Percentiles rank a stretch among this genome's conserved stretches.
phyloP scores from a whole-genome alignment of 2,329 filamentous ascomycete species.

The Fusarium setosum region DNA sequence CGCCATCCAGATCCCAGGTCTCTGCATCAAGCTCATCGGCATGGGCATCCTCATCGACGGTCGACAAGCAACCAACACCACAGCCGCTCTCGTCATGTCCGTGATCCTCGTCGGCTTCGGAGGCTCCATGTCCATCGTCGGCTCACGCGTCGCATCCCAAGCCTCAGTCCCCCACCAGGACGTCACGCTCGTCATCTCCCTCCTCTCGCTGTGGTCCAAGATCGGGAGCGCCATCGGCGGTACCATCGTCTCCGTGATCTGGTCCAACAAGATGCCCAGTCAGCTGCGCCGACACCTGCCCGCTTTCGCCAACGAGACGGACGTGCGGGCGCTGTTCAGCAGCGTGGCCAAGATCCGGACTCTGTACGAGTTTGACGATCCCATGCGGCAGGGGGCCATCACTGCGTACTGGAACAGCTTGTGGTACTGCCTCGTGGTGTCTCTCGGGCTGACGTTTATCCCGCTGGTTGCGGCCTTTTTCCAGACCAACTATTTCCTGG shows the following conservation, averaged over 20 bases:
- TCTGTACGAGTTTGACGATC: constrained; percentile 46
- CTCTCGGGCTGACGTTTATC: constrained; percentile 47
- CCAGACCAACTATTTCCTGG: constrained; percentile 52
- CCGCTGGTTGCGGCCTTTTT: constrained; percentile 50
- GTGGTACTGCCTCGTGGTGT: constrained; percentile 48
- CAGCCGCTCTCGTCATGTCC: constrained; percentile 45
- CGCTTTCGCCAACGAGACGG: constrained; percentile 31
- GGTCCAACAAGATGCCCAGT: constrained; percentile 46
- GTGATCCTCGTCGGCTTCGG: constrained; percentile 49
- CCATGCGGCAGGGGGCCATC: constrained; percentile 47
- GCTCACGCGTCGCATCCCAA: constrained; percentile 50
- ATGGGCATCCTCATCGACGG: constrained; percentile 46
- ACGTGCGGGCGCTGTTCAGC: constrained; percentile 45
- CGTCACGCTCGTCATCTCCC: constrained; percentile 48
- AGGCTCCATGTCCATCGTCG: constrained; percentile 50
- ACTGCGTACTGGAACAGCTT: constrained; percentile 48
- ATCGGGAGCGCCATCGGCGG: constrained; percentile 49
- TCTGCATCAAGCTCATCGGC: constrained; percentile 49
- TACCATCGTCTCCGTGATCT: constrained; percentile 50
- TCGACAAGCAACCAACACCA: constrained; percentile 41
- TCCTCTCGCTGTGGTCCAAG: constrained; percentile 51
- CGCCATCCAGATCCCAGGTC: constrained; percentile 49
- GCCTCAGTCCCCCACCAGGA: constrained; percentile 54
- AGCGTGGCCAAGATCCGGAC: constrained; percentile 48
- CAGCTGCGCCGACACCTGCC: constrained; percentile 41